Evolutionary conservation across 2,329 filamentous ascomycete genomes (phyloP).

Genomic region (Cordyceps cateniannulata): DNA sequence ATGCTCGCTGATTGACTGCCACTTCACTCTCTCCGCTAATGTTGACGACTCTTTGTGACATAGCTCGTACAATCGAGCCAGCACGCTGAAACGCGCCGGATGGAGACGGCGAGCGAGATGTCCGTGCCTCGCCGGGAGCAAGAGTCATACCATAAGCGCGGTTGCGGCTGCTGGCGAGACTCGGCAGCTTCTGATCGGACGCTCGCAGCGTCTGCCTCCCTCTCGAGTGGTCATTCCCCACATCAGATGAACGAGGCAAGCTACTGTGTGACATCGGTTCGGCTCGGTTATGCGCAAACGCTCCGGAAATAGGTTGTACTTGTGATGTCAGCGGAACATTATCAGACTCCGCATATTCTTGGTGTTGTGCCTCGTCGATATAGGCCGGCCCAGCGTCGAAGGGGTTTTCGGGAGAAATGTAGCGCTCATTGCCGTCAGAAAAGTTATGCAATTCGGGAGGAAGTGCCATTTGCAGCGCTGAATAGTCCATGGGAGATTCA

Average conservation of each 20-base stretch:
- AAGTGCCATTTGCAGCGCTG: conserved; percentile 48
- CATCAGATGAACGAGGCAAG: conserved; percentile 49
- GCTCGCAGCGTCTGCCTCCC: conserved; percentile 47
- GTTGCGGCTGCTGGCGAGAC: conserved; percentile 42
- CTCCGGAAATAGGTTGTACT: conserved; percentile 48
- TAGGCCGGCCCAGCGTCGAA: conserved; percentile 27
- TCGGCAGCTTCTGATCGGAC: conserved; percentile 51
- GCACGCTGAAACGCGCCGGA: conserved; percentile 61
- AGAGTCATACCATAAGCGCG: conserved; percentile 53
- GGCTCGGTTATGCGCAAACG: conserved; percentile 33
- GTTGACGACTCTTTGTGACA: conserved; percentile 97
- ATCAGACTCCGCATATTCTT: conserved; percentile 49
- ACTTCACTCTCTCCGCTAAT: conserved; percentile 84
- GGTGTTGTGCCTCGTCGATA: conserved; percentile 25
- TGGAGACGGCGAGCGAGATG: conserved; percentile 57
- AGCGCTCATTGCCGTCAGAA: conserved; percentile 19
- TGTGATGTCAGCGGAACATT: conserved; percentile 50
- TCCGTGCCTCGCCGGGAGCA: conserved; percentile 42
- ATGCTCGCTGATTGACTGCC: conserved; percentile 63
- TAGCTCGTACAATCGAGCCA: conserved; percentile 70
- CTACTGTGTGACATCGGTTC: conserved; percentile 44
- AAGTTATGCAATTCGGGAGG: conserved; percentile 42
- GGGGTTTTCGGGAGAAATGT: conserved; percentile 24
- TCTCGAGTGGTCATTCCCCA: conserved; percentile 49
- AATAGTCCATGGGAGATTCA: conserved; percentile 46